Evolutionary conservation across 108 stramenopile species (phyloP).

Genomic region (Nitzschia palea): DNA sequence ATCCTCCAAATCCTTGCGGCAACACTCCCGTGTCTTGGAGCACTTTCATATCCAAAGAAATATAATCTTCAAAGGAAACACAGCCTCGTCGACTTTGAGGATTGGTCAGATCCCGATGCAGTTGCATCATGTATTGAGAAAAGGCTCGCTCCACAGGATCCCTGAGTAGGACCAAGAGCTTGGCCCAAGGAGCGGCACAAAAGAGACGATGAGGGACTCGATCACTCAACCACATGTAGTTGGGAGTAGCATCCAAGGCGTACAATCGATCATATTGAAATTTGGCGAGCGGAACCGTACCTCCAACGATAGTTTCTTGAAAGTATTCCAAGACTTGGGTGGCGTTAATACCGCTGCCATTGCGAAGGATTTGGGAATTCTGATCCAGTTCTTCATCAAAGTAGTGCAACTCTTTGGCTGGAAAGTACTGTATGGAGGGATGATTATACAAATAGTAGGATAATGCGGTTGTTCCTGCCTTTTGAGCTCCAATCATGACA

Average conservation of each 20-base stretch:
- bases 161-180: slow-evolving; percentile 81
- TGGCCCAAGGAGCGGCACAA: slow-evolving; percentile 25
- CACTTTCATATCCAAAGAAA: slow-evolving; percentile 62
- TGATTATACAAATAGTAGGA: slow-evolving; percentile 87
- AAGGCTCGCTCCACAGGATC: slow-evolving; percentile 88
- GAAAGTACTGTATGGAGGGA: slow-evolving; percentile 57
- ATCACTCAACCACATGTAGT: slow-evolving; percentile 17
- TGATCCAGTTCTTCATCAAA: slow-evolving; percentile 84
- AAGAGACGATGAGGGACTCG: background rate
- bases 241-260: slow-evolving; percentile 29
- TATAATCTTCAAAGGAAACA: slow-evolving; percentile 39
- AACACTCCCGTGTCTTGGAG: slow-evolving; percentile 58
- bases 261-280: slow-evolving; percentile 75
- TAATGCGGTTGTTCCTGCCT: slow-evolving; percentile 87
- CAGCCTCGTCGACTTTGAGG: slow-evolving; percentile 47
- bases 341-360: background rate
- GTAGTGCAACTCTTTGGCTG: slow-evolving; percentile 84
- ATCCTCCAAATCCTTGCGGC: slow-evolving; percentile 28
- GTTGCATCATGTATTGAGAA: slow-evolving; percentile 85
- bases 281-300: slow-evolving; percentile 29
- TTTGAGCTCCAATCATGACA: slow-evolving; percentile 83
- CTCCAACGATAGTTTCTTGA: slow-evolving; percentile 2
- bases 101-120: background rate
- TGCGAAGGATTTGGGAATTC: background rate
- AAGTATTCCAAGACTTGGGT: background rate